These are phyloP conservation scores for Diplosphaera chodatii DNA, from an alignment of 139 green algal species.

Conservation along the genomic window DNA sequence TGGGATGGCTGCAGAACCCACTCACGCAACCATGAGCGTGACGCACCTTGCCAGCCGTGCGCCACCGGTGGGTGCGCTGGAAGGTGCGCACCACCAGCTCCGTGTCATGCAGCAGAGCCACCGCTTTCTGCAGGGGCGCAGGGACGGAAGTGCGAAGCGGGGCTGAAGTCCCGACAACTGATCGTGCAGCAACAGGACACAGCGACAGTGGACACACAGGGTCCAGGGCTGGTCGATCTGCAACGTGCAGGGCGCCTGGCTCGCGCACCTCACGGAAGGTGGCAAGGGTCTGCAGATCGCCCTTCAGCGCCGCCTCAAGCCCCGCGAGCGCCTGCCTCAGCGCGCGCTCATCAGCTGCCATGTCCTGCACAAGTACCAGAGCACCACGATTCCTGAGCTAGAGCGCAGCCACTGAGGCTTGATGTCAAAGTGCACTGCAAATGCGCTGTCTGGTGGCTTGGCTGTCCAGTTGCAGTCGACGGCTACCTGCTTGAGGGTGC, in stretches of 20 bases:
- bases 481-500: neutral
- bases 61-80: conserved; percentile 28
- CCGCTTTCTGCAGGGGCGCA: conserved; percentile 16
- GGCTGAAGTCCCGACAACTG: too few species aligned
- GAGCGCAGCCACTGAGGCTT: too few species aligned
- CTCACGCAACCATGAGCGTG: too few species aligned
- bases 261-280: neutral
- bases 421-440: too few species aligned
- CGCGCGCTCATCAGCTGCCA: conserved; percentile 1
- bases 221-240: too few species aligned
- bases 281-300: neutral
- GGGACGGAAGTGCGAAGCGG: too few species aligned
- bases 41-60: conserved; percentile 13
- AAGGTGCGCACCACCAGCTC: conserved; percentile 32
- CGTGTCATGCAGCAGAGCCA: conserved; percentile 22
- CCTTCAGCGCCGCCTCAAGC: neutral
- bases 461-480: neutral
- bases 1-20: neutral
- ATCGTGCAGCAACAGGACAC: neutral
- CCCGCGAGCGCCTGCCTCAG: neutral
- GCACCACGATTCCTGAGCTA: neutral
- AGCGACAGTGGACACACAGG: neutral
- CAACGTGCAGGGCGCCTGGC: too few species aligned
- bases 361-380: neutral
- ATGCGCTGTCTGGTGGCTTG: too few species aligned